phyloP scores from a whole-genome alignment of 352 stramenopile genomes.

The Phytopythium litorale region DNA sequence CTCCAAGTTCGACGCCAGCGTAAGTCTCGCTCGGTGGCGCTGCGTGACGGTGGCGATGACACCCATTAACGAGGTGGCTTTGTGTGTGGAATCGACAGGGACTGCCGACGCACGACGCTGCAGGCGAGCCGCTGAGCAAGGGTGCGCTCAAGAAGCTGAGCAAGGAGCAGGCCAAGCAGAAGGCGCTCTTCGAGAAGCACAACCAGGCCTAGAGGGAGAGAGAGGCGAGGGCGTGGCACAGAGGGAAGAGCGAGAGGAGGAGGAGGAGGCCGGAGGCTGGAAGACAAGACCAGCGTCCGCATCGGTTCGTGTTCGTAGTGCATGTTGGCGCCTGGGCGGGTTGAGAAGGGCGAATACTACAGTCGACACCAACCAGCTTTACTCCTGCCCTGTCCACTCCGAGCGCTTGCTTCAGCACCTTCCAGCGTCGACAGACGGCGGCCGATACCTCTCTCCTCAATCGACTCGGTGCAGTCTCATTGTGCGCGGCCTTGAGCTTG shows the following conservation, averaged over 20 bases:
- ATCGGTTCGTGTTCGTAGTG: neutral
- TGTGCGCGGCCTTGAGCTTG: too few species aligned
- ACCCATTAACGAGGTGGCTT: neutral
- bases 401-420: too few species aligned
- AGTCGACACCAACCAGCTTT: too few species aligned
- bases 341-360: neutral
- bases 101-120: constrained; percentile 92
- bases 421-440: too few species aligned
- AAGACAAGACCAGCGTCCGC: neutral
- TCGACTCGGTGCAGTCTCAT: too few species aligned
- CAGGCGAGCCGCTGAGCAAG: constrained; percentile 94
- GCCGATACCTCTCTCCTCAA: too few species aligned
- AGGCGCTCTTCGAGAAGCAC: constrained; percentile 86
- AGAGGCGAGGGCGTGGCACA: neutral
- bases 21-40: constrained; percentile 18
- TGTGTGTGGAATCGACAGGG: constrained; percentile 41
- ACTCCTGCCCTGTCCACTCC: too few species aligned
- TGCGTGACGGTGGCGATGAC: constrained; percentile 1
- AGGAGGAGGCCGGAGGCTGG: neutral
- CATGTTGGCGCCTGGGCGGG: neutral
- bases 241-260: too few species aligned
- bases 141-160: constrained; percentile 95
- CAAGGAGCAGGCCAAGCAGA: constrained; percentile 97
- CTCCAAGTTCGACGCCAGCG: constrained; percentile 88
- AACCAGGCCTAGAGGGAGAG: constrained; percentile 18